Base-by-base conservation (phyloP, 2,329 filamentous ascomycete species). In the Aspergillus sp. region DNA sequence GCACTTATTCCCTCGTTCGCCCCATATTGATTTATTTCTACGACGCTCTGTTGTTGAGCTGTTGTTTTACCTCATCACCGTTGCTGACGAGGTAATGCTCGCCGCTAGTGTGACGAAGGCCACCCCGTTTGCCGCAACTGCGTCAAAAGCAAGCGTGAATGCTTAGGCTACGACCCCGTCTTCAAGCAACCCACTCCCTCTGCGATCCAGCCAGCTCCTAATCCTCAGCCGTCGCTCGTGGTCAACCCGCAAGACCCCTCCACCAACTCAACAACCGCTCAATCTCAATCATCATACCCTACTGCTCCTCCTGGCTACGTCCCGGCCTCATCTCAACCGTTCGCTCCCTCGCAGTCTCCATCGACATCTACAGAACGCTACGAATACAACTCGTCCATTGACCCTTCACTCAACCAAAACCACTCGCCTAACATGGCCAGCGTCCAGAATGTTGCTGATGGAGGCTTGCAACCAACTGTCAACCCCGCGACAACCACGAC, bases 41-140 rank as follows among this genome's bases (percentile, higher is more conserved):
- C 34, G 34, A n/a, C 34, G n/a, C 34, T 36, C 15, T 36, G 34
- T n/a, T 36, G 5, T 36, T 36, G 34, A 36, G 15, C 15, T 36
- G 34, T 36, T 36, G 34, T n/a, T 36, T 58, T 49, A 47, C 43
- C 13, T 32, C n/a, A 20, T n/a, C 17, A 42, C 49, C 45, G 34
- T 39, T 44, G 47, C 56, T 64, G 30, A 61, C 48, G 26, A 13
- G 20, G 36, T 47, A n/a, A 53, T 52, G 34, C 34, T 36, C 34
- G 36, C 59, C 66, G 60, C 65, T 74, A 97, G 95, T 99, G 95
- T 79, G 95, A 98, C 84, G 95, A 99, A 81, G 87, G 86, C 60
- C 92, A 96, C 75, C 95, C 95, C 20, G 87, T 89, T 59, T 99
- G 95, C 81, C 78, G 84, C 66, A 88, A 88, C 70, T 88, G 85